Base-by-base conservation (phyloP, 192 early-diverging fungal species). In the Funneliformis geosporum region DNA sequence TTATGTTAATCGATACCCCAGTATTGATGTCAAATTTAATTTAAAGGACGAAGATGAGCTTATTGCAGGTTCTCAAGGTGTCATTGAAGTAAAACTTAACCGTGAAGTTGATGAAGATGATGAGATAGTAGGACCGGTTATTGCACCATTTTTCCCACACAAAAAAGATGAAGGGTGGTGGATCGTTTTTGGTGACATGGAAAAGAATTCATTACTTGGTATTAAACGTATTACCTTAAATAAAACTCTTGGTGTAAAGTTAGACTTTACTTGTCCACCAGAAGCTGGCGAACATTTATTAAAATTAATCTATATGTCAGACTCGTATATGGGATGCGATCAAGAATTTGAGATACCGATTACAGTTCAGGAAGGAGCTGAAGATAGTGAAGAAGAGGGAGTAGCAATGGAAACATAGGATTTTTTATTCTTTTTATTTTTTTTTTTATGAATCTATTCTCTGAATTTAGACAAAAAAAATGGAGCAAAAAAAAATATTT, bases 151-250 rank as follows among this genome's bases (percentile, higher is more conserved):
- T 87, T 99, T 94, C 89, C 97, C 98, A 9, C 83, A 85, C 23
- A 84, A 90, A 83, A 95, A 96, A 84, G 91, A 94, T 66, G 98
- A 99, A 84, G 92, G 92, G 16, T 99, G 98, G 98, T 99, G 98
- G 98, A 83, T 98, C 74, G 94, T 99, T 8, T 80, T 99, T 50
- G 97, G 94, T 25, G 95, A 98, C 40, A 84, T 92, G 12, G 79
- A 87, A 18, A 85, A 86, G 5, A 96, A 97, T 81, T 83, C 93
- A 9, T 84, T 99, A 62, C 75, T 96, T 70, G 93, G 94, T 2
- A 95, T 99, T 81, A 98, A 98, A 87, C 85, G 97, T n/a, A 85
- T 93, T 18, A 89, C 87, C 4, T 76, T 98, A 27, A 90, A 91
- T 60, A 80, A 89, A 42, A 81, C 85, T 64, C 84, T 92, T 43